phyloP scores from a whole-genome alignment of 2,329 filamentous ascomycete genomes.

The Colletotrichum nymphaeae region DNA sequence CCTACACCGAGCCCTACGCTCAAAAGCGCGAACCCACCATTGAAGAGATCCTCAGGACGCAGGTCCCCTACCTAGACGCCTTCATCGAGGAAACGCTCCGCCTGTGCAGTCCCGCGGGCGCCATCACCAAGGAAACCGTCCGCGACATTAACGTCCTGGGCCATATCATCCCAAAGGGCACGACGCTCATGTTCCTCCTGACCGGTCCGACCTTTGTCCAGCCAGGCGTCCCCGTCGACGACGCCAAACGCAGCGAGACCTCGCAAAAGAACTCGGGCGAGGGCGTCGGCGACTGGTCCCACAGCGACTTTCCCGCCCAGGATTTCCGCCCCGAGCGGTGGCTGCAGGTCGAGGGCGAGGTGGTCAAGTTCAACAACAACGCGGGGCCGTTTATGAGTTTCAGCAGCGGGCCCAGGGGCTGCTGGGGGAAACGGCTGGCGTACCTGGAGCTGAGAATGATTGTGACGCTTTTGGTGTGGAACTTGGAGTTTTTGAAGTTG shows the following conservation, averaged over 20 bases:
- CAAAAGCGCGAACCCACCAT: constrained; percentile 39
- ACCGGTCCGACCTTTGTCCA: not conserved
- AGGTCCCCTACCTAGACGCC: constrained; percentile 45
- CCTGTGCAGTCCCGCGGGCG: constrained; percentile 14
- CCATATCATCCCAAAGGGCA: not conserved
- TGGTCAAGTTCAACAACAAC: not conserved
- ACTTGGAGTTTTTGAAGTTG: not conserved
- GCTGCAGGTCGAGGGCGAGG: not conserved
- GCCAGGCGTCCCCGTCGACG: not conserved
- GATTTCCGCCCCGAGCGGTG: not conserved
- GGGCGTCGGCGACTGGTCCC: not conserved
- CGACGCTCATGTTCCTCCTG: not conserved
- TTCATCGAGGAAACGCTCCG: constrained; percentile 46
- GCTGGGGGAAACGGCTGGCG: not conserved
- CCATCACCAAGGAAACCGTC: not conserved
- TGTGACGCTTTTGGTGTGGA: not conserved
- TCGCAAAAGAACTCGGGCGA: not conserved
- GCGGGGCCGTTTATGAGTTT: not conserved
- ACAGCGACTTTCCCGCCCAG: not conserved
- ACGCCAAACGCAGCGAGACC: not conserved
- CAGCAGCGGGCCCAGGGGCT: not conserved
- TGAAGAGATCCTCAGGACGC: constrained; percentile 38
- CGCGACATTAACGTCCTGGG: not conserved
- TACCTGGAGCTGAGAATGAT: constrained; percentile 2
- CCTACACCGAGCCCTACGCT: constrained; percentile 34